phyloP scores from a whole-genome alignment of 768 basidiomycete genomes.

The Tulasnella sp. region DNA sequence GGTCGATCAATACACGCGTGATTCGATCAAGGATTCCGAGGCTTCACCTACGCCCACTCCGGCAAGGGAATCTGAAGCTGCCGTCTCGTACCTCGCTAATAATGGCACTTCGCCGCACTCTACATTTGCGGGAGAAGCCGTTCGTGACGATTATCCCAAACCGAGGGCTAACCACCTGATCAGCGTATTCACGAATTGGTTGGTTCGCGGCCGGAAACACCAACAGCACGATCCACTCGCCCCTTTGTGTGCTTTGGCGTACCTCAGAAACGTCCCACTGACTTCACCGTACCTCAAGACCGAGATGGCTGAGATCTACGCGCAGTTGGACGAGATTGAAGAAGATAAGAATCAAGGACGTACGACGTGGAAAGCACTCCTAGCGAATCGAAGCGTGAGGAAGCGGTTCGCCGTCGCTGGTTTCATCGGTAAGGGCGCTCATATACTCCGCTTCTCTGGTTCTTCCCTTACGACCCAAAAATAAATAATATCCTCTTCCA shows the following conservation, averaged over 20 bases:
- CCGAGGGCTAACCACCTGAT: too few relatives aligned
- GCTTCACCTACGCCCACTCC: background rate
- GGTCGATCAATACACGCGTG: too few relatives aligned
- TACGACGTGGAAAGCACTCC: background rate
- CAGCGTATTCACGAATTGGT: too few relatives aligned
- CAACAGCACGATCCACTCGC: background rate
- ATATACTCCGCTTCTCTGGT: too few relatives aligned
- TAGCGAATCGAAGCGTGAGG: background rate
- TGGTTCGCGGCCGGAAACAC: too few relatives aligned
- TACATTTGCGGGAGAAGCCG: too few relatives aligned
- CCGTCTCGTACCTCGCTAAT: too few relatives aligned
- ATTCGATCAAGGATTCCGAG: background rate
- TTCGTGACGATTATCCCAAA: too few relatives aligned
- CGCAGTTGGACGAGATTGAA: conserved; percentile 8
- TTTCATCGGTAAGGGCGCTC: conserved; percentile 1
- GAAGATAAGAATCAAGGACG: background rate
- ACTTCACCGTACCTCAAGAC: background rate
- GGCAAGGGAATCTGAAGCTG: background rate
- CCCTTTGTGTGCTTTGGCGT: background rate
- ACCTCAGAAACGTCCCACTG: conserved; percentile 1
- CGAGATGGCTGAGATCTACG: conserved; percentile 11
- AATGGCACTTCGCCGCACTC: too few relatives aligned
- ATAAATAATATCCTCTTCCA: too few relatives aligned
- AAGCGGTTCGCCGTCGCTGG: background rate
- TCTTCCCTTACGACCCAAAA: too few relatives aligned